Base-by-base conservation (phyloP, 176 grass and related monocot genomes). In the Saccharum spontaneum region DNA sequence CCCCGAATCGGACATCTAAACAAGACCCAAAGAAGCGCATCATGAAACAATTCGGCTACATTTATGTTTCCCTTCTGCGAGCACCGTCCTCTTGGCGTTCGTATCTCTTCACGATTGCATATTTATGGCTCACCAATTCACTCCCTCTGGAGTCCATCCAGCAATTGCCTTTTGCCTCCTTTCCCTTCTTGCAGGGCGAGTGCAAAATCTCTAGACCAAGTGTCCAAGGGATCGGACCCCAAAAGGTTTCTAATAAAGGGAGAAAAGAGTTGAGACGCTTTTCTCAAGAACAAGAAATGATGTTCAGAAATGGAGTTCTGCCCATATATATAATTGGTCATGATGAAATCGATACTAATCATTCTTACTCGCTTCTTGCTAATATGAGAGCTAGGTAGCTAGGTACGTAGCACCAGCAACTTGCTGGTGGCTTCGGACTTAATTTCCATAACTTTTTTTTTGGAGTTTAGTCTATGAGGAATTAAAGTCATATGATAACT, bases 41-140 rank as follows among this genome's bases (percentile, higher is more conserved):
- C 88, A 86, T 82, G 88, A 70, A 54, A 69, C 71, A 84, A 43
- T 82, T 86, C 73, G 24, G 41, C 41, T 44, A 24, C 78, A 86
- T 89, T 82, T 70, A 76, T 38, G 62, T 38, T 68, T 70, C 31
- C 82, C 77, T 85, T 89, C 39, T 85, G 38, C 34, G 18, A 8
- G 31, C 30, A 67, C 67, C 41, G 75, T 26, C 24, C 26, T 49
- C 31, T 17, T 71, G 41, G 14, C 18, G 24, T 67, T 79, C 8
- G 55, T 38, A 59, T 80, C 34, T 80, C 17, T 48, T 67, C 76
- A 30, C 28, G 76, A 69, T 67, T 38, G 59, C 26, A 39, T 50
- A 48, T 67, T 75, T 67, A 84, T 74, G 71, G 57, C 16, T 37
- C 71, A 75, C 71, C 71, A 31, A 55, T n/a, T 78, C 79, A 12